Evolutionary conservation across 768 basidiomycete species (phyloP), one percentile per base, ranked within the genome.

Genomic region (Collybia sordida): DNA sequence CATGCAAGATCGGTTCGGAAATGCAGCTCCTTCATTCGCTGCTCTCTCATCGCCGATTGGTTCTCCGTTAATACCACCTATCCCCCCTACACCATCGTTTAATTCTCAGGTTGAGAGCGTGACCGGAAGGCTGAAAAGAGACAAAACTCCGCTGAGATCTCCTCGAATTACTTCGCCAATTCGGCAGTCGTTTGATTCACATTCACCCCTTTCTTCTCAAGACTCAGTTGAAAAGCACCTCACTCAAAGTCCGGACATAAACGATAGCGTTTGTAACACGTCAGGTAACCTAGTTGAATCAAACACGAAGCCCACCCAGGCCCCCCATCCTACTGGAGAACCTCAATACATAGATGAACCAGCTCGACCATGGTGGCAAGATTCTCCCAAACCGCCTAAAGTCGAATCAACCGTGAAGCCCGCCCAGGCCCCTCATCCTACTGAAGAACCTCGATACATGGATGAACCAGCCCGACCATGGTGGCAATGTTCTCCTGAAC

Each of bases 161-260:
- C 12, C 42, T 31, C 48, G 49, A 17, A 21, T 47, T 23, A 44
- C 57, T 24, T 47, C n/a, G 19, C 45, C 28, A n/a, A 12, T 11
- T 27, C 42, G 6, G 19, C 12, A 27, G 3, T 59, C 61, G 6
- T 50, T 57, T 50, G 34, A 42, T 19, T 65, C 72, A 22, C 39
- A 55, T 15, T 63, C 68, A 22, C 72, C 72, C 15, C 57, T 57
- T 14, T 64, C 56, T 28, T 78, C 77, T 6, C 70, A 72, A 48
- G 66, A 65, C 28, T 72, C 63, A 9, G 78, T 82, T 18, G 76
- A 78, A 53, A 65, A 66, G 24, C 75, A 80, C n/a, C 66, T 82
- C 25, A 79, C 79, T 0, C 78, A 78, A 58, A 67, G 63, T 27
- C 48, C 64, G 37, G 60, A 60, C 9, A 27, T 53, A 3, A 63